These are phyloP conservation scores for Penicillium sp. DNA, from an alignment of 2,329 filamentous ascomycete species.

Conservation along the genomic window DNA sequence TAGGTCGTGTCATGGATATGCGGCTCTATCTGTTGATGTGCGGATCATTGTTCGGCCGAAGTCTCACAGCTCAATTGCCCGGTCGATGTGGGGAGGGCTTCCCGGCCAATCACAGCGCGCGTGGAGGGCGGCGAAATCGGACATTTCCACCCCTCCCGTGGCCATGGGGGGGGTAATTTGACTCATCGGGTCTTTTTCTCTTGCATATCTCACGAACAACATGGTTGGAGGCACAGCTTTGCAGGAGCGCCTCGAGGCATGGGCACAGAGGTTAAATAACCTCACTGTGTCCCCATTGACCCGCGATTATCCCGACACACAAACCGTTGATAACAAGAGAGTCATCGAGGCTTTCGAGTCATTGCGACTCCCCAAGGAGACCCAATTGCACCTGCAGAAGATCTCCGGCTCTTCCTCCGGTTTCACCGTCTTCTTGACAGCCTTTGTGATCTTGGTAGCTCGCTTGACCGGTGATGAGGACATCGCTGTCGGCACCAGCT, in stretches of 20 bases:
- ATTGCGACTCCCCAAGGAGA: constrained; percentile 38
- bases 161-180: constrained; percentile 15
- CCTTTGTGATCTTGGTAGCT: constrained; percentile 47
- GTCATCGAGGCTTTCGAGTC: constrained; percentile 48
- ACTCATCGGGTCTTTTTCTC: constrained; percentile 25
- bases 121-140: constrained; percentile 31
- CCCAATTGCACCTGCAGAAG: constrained; percentile 42
- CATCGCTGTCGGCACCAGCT: constrained; percentile 50
- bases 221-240: constrained; percentile 38
- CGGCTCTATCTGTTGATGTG: constrained; percentile 29
- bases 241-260: constrained; percentile 44
- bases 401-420: constrained; percentile 37
- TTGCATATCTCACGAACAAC: constrained; percentile 20
- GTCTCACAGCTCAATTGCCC: constrained; percentile 2
- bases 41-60: constrained; percentile 40
- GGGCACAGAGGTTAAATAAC: constrained; percentile 44
- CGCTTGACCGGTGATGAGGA: constrained; percentile 53
- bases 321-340: constrained; percentile 40
- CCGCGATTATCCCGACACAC: constrained; percentile 46
- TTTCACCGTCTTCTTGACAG: constrained; percentile 47
- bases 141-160: constrained; percentile 31
- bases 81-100: not conserved
- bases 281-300: constrained; percentile 48
- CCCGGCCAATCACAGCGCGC: constrained; percentile 16
- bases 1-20: constrained; percentile 18